Base-by-base conservation (phyloP, 2,329 filamentous ascomycete species). In the Stachybotrys chartarum region DNA sequence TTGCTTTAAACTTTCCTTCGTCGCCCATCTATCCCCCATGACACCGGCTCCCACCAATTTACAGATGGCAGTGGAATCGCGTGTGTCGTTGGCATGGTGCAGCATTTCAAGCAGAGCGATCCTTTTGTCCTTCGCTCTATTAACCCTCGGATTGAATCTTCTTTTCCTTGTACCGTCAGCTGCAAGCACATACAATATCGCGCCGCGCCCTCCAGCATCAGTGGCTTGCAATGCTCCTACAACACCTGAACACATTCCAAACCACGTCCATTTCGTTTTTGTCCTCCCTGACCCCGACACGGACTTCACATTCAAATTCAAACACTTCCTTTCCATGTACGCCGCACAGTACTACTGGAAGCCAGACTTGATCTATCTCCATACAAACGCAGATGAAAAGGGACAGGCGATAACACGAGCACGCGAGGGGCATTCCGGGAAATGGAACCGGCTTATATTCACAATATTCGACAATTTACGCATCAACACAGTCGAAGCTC, bases 401-500 rank as follows among this genome's bases (percentile, higher is more conserved):
- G 18, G 46, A 17, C 16, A 6, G 3, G 30, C 54, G 6, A 52
- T 63, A 10, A 32, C 12, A 6, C 56, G 55, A 14, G 58, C 64
- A 0, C 55, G 54, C 24, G 18, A 49, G 5, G 59, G 57, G 4
- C 31, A 35, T 1, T 48, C 55, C 1, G 59, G 61, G 24, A 63
- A 63, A 48, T 68, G 65, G 66, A 59, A 55, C n/a, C 46, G 51
- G 39, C 60, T 58, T 35, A 51, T 68, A n/a, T 59, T 66, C 54
- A 55, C 54, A 5, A 31, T 64, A 5, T 44, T 44, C 39, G 39
- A 44, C 5, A 44, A 44, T 5, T 44, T 44, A n/a, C 39, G 24
- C 31, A 45, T 56, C 17, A 50, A 52, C 11, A 32, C 16, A 3
- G 55, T 52, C 17, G 24, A 30, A 18, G 52, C 53, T 8, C 61